Evolutionary conservation across 2,329 filamentous ascomycete species (phyloP), one percentile per base, ranked within the genome.

Genomic region (Alternaria arborescens): DNA sequence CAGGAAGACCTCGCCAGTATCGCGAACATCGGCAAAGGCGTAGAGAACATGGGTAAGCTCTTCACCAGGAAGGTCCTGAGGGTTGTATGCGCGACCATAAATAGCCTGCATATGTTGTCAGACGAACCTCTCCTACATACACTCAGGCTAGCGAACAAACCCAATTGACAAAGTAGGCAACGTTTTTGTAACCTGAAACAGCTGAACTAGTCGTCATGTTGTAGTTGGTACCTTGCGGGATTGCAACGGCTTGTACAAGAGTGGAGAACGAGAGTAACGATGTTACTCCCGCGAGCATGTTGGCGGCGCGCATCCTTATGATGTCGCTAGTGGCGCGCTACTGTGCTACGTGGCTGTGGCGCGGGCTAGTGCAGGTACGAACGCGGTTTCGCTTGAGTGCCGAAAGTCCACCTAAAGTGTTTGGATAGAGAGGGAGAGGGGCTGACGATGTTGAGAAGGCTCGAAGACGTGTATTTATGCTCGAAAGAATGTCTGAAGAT

Each of bases 151-250:
- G 58, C 47, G 24, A 40, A 65, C 66, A 18, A 55, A 77, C 77
- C 77, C 77, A 79, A 58, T 79, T 79, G 44, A 77, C 75, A 65
- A 77, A 79, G 61, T 79, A 79, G 1, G 75, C 75, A 28, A 78
- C 76, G 38, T 77, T 76, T 57, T 66, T 77, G 65, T 71, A 77
- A 22, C 75, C 75, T n/a, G 71, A 63, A 57, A 65, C 62, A 36
- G 66, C 65, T 12, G 63, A 32, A n/a, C 63, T 57, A 43, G 60
- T 56, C 44, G 58, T 57, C 53, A 71, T 67, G 24, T 46, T 57
- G 24, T 20, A 41, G 34, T 59, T 41, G 14, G 41, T 51, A 28
- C 55, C 55, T 47, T 64, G 67, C 46, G 73, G 72, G 34, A 77
- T 61, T 14, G 67, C 70, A 50, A 62, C 62, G 32, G 72, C 68